phyloP scores from a whole-genome alignment of 179 eudicot species.

The Carnegiea gigantea region DNA sequence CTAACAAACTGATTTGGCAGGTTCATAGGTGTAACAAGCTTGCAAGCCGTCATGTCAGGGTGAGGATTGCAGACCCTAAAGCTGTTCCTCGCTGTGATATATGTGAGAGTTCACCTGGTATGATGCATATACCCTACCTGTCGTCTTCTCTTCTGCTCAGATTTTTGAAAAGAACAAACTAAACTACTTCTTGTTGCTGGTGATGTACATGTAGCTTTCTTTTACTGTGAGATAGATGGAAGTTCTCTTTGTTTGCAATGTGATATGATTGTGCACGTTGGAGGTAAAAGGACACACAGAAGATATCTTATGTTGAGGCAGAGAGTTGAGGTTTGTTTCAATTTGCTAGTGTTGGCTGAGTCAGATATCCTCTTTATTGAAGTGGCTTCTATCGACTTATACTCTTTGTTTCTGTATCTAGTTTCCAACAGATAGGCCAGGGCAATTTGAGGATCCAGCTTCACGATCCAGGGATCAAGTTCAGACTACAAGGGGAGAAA shows the following conservation, averaged over 20 bases:
- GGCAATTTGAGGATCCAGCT: slow-evolving; percentile 37
- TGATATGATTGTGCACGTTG: slow-evolving; percentile 72
- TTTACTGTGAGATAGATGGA: slow-evolving; percentile 71
- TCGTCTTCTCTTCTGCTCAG: not conserved
- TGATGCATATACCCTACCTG: not conserved
- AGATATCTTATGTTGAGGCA: slow-evolving; percentile 68
- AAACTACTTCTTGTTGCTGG: not conserved
- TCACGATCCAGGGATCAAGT: slow-evolving; percentile 31
- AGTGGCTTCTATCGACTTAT: not conserved
- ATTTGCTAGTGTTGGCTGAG: not conserved
- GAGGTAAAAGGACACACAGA: slow-evolving; percentile 68
- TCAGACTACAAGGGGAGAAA: slow-evolving; percentile 34
- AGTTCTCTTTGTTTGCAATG: slow-evolving; percentile 78
- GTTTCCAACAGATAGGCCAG: slow-evolving; percentile 59
- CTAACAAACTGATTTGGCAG: slow-evolving; percentile 27
- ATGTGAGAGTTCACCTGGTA: slow-evolving; percentile 74
- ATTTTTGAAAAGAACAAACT: not conserved
- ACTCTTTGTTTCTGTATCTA: slow-evolving; percentile 11
- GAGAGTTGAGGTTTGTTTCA: slow-evolving; percentile 58
- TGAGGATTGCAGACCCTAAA: slow-evolving; percentile 59
- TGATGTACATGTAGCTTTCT: slow-evolving; percentile 46
- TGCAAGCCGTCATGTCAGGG: slow-evolving; percentile 68
- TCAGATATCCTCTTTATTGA: slow-evolving; percentile 16
- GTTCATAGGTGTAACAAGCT: slow-evolving; percentile 73
- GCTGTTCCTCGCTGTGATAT: slow-evolving; percentile 65